Evolutionary conservation across 345 rosid species (phyloP).

Genomic region (Ailanthus altissimus): DNA sequence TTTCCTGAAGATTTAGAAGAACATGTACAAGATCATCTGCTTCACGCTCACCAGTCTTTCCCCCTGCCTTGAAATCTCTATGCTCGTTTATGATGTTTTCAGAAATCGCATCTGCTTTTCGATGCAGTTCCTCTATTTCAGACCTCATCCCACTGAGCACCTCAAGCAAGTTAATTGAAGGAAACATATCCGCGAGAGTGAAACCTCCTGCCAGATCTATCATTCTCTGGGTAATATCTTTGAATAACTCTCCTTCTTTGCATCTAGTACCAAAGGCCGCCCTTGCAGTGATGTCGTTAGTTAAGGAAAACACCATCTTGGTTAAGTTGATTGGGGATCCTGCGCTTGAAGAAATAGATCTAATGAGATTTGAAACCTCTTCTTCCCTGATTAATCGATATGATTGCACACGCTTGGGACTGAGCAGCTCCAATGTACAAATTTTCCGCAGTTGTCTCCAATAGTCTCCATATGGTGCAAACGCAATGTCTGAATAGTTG

Average conservation of each 20-base stretch:
- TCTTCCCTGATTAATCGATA: not conserved
- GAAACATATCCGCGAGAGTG: not conserved
- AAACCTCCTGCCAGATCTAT: not conserved
- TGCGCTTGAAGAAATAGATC: not conserved
- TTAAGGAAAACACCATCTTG: not conserved
- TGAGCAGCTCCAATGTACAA: not conserved
- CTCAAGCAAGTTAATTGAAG: not conserved
- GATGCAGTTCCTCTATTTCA: conserved; percentile 1
- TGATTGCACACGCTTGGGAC: not conserved
- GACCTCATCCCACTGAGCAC: not conserved
- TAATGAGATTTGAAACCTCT: not conserved
- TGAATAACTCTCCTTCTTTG: not conserved
- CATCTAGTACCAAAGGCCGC: not conserved
- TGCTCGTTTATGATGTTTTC: conserved; percentile 36
- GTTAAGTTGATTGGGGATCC: not conserved
- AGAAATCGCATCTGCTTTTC: conserved; percentile 25
- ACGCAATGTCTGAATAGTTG: not conserved
- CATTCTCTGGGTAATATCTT: not conserved
- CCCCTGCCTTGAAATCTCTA: not conserved
- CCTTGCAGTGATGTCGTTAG: not conserved
- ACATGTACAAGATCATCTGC: conserved; percentile 36
- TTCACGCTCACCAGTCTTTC: not conserved
- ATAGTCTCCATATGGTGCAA: not conserved
- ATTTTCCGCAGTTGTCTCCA: not conserved
- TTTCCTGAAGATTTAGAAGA: conserved; percentile 33